Conservation (phyloP, 148 eudicot species). For the Vaccinium vitisidaea region DNA sequence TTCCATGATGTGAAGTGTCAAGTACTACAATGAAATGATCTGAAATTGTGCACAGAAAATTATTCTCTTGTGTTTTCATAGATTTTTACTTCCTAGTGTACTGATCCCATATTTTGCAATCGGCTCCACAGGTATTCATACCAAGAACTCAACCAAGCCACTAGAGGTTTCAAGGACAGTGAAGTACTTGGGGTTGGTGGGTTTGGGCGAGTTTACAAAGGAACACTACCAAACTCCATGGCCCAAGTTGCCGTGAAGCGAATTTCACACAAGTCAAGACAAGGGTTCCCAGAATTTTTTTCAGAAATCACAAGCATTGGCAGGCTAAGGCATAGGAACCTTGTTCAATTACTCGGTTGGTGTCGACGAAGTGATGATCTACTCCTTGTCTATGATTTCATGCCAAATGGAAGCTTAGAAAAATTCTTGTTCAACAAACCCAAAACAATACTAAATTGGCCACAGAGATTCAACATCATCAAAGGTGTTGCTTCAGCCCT, state of each 20-base stretch:
- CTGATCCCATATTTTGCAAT: not conserved
- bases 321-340: slow-evolving; percentile 41
- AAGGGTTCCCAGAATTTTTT: slow-evolving; percentile 42
- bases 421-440: slow-evolving; percentile 35
- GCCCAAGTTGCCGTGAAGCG: slow-evolving; percentile 40
- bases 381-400: slow-evolving; percentile 53
- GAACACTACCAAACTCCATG: slow-evolving; percentile 27
- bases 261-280: slow-evolving; percentile 39
- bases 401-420: slow-evolving; percentile 67
- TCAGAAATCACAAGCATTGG: slow-evolving; percentile 47
- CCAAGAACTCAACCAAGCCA: slow-evolving; percentile 36
- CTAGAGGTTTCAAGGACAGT: slow-evolving; percentile 38
- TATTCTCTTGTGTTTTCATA: too few species aligned
- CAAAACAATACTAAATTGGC: slow-evolving; percentile 29
- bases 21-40: too few species aligned
- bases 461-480: slow-evolving; percentile 41
- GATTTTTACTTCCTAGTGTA: not conserved
- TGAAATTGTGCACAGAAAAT: too few species aligned
- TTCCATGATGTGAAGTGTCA: too few species aligned
- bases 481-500: slow-evolving; percentile 53
- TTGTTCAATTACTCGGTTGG: slow-evolving; percentile 48
- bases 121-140: slow-evolving; percentile 16
- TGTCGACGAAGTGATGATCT: slow-evolving; percentile 46
- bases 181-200: slow-evolving; percentile 50
- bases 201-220: slow-evolving; percentile 47